Base-by-base conservation (phyloP, 257 asterid genomes). In the Echium plantagineum region DNA sequence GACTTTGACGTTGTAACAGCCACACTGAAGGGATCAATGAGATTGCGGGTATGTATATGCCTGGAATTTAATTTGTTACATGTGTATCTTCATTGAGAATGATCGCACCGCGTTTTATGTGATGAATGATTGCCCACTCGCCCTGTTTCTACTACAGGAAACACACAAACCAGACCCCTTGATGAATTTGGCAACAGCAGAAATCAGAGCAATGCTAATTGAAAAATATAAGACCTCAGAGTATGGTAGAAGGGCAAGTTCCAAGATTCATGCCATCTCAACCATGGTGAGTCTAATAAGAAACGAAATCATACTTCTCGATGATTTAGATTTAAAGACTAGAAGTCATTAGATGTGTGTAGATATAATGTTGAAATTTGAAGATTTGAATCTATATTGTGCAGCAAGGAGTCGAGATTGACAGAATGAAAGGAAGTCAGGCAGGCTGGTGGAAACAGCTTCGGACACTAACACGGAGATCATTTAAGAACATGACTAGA, bases 1-100 rank as follows among this genome's bases (percentile, higher is more conserved):
- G 98, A 93, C 31, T 93, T 93, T 32, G 98, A 93, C n/a, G n/a
- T 78, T 9, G 98, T 93, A 49, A 81, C 94, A 10, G 94, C 94
- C 42, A 83, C 95, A 4, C 32, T 91, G 67, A 81, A 66, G 77
- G 95, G 95, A 59, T 91, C 98, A 62, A 90, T 72, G 71, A 73
- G 85, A 68, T 87, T 78, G 19, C 83, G 80, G 9, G 98, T 91
- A 84, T 17, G 98, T 53, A 47, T 62, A 42, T 12, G 49, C 49
- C 2, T 42, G 49, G 16, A 2, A 1, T 42, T 42, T 13, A 42
- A 10, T 42, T 42, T 10, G 4, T 42, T 42, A 42, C 49, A 13
- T 0, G 0, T n/a, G 17, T 42, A 42, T 42, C 49, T 42, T 42
- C 17, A 1, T 35, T 35, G 46, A 35, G 0, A 35, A 35, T 35